Base-by-base conservation (phyloP, 495 filamentous ascomycete genomes). In the Penicillium pancosmium region DNA sequence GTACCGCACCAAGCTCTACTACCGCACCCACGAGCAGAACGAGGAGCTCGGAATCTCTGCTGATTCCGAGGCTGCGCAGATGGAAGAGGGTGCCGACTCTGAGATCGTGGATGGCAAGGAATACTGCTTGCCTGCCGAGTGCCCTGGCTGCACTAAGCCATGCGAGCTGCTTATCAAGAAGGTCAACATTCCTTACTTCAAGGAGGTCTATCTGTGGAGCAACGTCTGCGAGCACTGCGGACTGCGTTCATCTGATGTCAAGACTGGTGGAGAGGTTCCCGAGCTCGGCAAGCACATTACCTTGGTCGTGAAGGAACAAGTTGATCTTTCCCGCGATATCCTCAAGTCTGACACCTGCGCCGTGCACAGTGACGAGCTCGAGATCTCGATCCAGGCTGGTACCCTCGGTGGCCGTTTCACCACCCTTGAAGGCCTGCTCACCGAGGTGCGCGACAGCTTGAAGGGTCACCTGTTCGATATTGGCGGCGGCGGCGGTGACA, bases 331-430 rank as follows among this genome's bases (percentile, higher is more conserved):
- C 7, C 85, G 94, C 59, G 94, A 99, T 70, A 95, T 99, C 58
- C 83, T 99, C 54, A 99, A 99, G 81, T 92, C 90, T 67, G 94
- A 98, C 73, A 93, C 89, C 36, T 97, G 93, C 67, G 83, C 85
- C 5, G 78, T 99, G 50, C 80, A 84, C 64, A 93, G 91, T 66
- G 89, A 92, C 2, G 92, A 98, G 66, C 86, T 97, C 57, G 84
- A 86, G 59, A 83, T 98, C 21, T 82, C 82, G 34, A 91, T 97
- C 21, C 88, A 92, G 67, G 90, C 93, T 0, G 94, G 94, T 43
- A 97, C 93, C 0, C 83, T 98, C 5, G 94, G 94, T 60, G 93
- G 93, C n/a, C 87, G 93, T 41, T 98, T 98, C 79, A 98, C 94
- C 10, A 98, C 95, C 5, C 85, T 98, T 18, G 95, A 98, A 73